These are phyloP conservation scores for Fusarium liriodendri DNA, from an alignment of 2,329 filamentous ascomycete species.

Conservation along the genomic window DNA sequence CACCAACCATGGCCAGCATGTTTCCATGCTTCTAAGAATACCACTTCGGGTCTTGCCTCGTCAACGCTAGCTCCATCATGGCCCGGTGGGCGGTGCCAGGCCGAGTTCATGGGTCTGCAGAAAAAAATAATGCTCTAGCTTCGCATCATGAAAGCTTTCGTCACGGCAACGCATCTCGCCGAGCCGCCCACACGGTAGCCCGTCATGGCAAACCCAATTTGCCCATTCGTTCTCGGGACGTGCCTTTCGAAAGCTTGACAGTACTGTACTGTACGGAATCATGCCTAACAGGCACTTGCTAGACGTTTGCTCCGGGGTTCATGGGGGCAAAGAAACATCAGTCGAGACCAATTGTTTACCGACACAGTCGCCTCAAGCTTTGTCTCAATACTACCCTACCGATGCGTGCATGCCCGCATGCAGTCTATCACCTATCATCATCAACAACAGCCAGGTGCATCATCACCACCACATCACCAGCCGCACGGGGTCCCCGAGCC, in stretches of 20 bases:
- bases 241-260: not conserved
- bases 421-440: conserved; percentile 14
- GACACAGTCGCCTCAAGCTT: conserved; percentile 6
- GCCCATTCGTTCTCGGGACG: not conserved
- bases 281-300: not conserved
- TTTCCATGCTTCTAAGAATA: conserved; percentile 23
- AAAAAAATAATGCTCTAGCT: conserved; percentile 23
- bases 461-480: conserved; percentile 21
- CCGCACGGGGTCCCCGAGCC: conserved; percentile 39
- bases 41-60: conserved; percentile 5
- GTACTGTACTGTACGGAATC: not conserved
- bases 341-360: not conserved
- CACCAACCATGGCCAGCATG: not conserved
- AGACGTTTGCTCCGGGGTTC: not conserved
- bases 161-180: conserved; percentile 40
- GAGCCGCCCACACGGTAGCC: conserved; percentile 20
- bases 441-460: conserved; percentile 11
- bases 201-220: not conserved
- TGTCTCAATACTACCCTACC: conserved; percentile 5
- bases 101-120: not conserved
- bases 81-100: conserved; percentile 12
- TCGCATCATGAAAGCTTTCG: conserved; percentile 34
- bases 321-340: not conserved
- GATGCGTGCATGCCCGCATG: not conserved
- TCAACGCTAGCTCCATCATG: conserved; percentile 10